Evolutionary conservation across 2,329 filamentous ascomycete species (phyloP), one percentile per base, ranked within the genome.

Genomic region (Myriosclerotinia curreyana): DNA sequence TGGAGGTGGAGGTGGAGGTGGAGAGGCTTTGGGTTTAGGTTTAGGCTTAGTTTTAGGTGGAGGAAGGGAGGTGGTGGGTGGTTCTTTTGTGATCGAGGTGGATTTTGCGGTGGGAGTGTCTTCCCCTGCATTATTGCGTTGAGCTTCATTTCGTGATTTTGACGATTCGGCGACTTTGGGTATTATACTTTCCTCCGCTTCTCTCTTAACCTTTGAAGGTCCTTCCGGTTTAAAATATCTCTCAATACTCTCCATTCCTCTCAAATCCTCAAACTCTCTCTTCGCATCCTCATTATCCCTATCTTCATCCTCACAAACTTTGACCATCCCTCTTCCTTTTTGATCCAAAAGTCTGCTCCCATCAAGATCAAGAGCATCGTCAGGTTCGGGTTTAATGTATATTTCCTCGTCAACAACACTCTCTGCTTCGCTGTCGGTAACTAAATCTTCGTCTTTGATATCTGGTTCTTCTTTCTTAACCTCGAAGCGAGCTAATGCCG

Each of bases 281-380:
- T 82, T 79, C 3, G 79, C 81, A 70, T 85, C 79, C 22, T 80
- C 77, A 62, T 88, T 31, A 46, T 83, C 80, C 3, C 81, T 81
- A 73, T 80, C 79, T 67, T 91, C 88, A 52, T 89, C 88, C 66
- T 87, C 88, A 72, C 91, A 95, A 1, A 95, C 85, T 70, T 85
- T 89, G 66, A 94, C 78, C 80, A 96, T 81, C 15, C 83, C 82
- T 25, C 82, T 80, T 0, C 89, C 91, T 61, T 88, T 83, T 11
- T 79, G 78, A 71, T 93, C 90, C 28, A 88, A 75, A 53, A 93
- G 77, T 66, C 79, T 82, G 60, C 79, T 82, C 1, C 89, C 88
- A 69, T 91, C 80, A 20, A 86, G 77, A 74, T 92, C 88, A 14
- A 86, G 69, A 0, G 84, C 85, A 62, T 86, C 84, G 42, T 82